These are phyloP conservation scores for Kwoniella sp. DNA, from an alignment of 768 basidiomycete genomes.

Conservation along the genomic window DNA sequence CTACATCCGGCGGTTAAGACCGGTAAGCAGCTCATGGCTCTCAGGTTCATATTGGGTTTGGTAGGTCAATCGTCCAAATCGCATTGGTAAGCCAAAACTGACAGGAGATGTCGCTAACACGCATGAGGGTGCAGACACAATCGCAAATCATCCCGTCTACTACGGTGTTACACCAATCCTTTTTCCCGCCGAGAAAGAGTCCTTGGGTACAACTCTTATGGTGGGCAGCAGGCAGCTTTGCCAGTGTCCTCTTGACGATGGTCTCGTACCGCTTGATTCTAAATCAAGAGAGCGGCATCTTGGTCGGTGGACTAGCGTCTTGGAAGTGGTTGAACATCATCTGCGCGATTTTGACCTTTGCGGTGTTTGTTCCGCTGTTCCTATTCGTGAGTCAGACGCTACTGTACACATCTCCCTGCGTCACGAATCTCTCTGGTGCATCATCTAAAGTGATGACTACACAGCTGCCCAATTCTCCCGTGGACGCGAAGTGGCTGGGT, in stretches of 20 bases:
- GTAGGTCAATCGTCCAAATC: no score
- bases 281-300: constrained; percentile 1
- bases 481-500: constrained; percentile 9
- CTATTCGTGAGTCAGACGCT: constrained; percentile 6
- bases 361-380: constrained; percentile 8
- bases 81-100: background rate
- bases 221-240: constrained; percentile 11
- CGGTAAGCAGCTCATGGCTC: background rate
- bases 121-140: constrained; percentile 2
- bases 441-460: background rate
- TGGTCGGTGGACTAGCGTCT: background rate
- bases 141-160: constrained; percentile 15
- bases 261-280: constrained; percentile 11
- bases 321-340: constrained; percentile 13
- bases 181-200: constrained; percentile 4
- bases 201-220: constrained; percentile 13
- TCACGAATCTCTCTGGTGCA: no score
- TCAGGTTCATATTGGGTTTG: background rate
- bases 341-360: constrained; percentile 8
- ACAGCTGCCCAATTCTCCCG: constrained; percentile 12
- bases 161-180: constrained; percentile 7
- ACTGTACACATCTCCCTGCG: no score
- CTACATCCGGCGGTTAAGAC: background rate
- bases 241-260: constrained; percentile 10
- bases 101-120: no score